Base-by-base conservation (phyloP, 345 rosid genomes). In the Pugionium cornutum region DNA sequence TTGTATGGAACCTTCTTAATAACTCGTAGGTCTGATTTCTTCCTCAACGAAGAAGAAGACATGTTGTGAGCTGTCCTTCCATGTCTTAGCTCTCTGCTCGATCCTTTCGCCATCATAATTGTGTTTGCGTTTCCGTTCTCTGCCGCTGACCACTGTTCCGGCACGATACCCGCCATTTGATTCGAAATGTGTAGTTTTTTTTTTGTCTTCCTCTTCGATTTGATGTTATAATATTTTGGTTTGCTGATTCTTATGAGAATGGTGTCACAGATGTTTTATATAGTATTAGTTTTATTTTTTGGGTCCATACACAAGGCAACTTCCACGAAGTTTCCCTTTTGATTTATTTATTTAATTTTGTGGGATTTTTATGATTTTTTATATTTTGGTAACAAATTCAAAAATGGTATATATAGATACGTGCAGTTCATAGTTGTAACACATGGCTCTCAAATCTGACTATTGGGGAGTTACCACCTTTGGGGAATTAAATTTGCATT, bases 1-100 rank as follows among this genome's bases (percentile, higher is more conserved):
- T 78, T 75, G n/a, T 67, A 85, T 0, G 81, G 89, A 30, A 90
- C 80, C 77, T 82, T 85, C 1, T 86, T 81, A 8, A 88, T 84
- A 3, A 90, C 85, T 4, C 78, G 72, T 1, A 85, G 66, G 61
- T 90, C 96, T 25, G 97, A 90, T 52, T 86, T 94, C 67, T 84
- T 90, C 64, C 99, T 70, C 73, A 94, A 29, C 0, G 95, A 88
- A 0, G 97, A 88, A 2, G 96, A 88, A 0, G 96, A 94, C 97
- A 81, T 85, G 87, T 81, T 94, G 66, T 90, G 95, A 1, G 91
- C 92, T 0, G 91, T 94, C 58, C 88, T 77, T 29, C 88, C 86
- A 60, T 72, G 88, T 67, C 85, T 69, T 28, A 47, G 59, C 69
- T 94, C 96, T 81, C 77, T 85, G 79, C 77, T 72, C 27, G 74